Percentiles rank a stretch among this genome's conserved stretches.
phyloP scores from a whole-genome alignment of 2,329 filamentous ascomycete genomes.

The Aspergillus flavus region DNA sequence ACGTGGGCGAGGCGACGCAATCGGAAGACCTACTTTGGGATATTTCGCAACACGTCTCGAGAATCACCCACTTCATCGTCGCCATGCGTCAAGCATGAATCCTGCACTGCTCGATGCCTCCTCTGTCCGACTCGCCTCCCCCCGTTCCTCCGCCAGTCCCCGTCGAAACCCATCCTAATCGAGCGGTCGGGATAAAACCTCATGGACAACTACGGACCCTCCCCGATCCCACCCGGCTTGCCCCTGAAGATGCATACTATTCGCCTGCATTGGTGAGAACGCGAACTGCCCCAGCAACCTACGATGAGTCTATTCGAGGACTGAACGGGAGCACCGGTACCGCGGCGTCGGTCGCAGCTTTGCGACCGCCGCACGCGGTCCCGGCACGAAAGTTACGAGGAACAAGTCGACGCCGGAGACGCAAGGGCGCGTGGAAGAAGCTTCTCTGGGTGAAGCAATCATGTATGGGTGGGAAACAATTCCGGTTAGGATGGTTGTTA shows the following conservation, averaged over 20 bases:
- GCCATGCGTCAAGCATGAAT: slow-evolving; percentile 35
- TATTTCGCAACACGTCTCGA: background rate
- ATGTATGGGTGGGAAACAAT: slow-evolving; percentile 57
- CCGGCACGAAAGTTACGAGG: slow-evolving; percentile 51
- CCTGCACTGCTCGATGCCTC: slow-evolving; percentile 35
- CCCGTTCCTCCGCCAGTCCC: slow-evolving; percentile 48
- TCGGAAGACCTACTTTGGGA: background rate
- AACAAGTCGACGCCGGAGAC: slow-evolving; percentile 66
- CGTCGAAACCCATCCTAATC: slow-evolving; percentile 51
- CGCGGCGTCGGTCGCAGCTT: slow-evolving; percentile 42
- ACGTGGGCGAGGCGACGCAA: slow-evolving; percentile 10
- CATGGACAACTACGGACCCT: slow-evolving; percentile 42
- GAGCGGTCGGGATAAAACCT: slow-evolving; percentile 39
- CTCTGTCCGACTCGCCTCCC: slow-evolving; percentile 35
- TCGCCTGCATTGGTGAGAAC: slow-evolving; percentile 62
- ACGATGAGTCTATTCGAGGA: slow-evolving; percentile 38
- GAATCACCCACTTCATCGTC: slow-evolving; percentile 9
- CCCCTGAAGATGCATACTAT: slow-evolving; percentile 82
- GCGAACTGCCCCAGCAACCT: slow-evolving; percentile 41
- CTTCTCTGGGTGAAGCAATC: slow-evolving; percentile 97
- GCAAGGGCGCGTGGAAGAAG: slow-evolving; percentile 86
- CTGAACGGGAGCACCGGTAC: slow-evolving; percentile 47
- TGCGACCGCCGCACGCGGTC: slow-evolving; percentile 44
- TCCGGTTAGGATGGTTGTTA: slow-evolving; percentile 3
- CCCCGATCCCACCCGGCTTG: slow-evolving; percentile 68